Conservation (phyloP, 331 rosid genomes). For the Telfairia occidentalis region DNA sequence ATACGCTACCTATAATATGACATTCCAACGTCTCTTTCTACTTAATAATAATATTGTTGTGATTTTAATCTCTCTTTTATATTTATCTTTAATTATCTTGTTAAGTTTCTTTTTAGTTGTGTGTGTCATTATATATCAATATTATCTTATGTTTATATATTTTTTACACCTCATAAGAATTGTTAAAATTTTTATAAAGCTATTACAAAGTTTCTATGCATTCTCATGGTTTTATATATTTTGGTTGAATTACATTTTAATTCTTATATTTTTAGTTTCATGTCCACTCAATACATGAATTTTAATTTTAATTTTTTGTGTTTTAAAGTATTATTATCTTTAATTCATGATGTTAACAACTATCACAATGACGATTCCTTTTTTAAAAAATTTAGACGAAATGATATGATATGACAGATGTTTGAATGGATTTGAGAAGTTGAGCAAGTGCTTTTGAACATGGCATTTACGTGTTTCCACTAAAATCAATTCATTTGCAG, state of each 20-base stretch:
- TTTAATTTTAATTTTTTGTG: background rate
- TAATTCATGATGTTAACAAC: background rate
- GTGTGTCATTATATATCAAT: background rate
- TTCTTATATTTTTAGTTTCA: background rate
- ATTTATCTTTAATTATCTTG: background rate
- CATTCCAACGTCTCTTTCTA: background rate
- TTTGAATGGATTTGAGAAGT: background rate
- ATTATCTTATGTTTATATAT: background rate
- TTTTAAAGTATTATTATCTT: background rate
- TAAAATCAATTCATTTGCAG: background rate
- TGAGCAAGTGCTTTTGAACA: background rate
- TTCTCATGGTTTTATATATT: background rate
- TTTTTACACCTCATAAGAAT: too few species aligned
- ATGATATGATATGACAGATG: background rate
- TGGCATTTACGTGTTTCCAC: background rate
- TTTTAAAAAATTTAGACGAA: background rate
- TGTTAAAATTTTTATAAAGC: background rate
- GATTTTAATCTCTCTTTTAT: background rate
- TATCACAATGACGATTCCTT: too few species aligned
- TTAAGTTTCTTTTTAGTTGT: background rate
- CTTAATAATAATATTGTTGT: background rate
- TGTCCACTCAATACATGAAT: background rate
- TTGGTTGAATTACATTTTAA: background rate
- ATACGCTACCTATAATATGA: background rate
- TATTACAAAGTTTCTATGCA: background rate